A percentile compares a stretch with the other conserved stretches of the same genome.
Conservation (phyloP, 192 early-diverging fungal genomes). For the Mycoemilia scoparia region DNA sequence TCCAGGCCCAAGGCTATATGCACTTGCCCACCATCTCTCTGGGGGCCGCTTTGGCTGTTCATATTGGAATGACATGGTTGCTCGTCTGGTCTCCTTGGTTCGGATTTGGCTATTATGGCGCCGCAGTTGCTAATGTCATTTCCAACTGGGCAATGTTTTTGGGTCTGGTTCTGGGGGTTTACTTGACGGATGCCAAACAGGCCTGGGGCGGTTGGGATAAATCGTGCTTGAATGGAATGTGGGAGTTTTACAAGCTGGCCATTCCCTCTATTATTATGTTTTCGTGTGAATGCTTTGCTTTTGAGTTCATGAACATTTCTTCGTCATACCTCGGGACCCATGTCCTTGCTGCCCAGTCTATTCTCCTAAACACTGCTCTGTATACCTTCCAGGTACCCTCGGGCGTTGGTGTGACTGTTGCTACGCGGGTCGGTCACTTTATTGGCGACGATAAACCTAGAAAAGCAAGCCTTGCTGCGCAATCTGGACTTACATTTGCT, state of each 20-base stretch:
- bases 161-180: conserved; percentile 32
- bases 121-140: conserved; percentile 45
- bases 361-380: conserved; percentile 50
- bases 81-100: conserved; percentile 27
- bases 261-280: conserved; percentile 73
- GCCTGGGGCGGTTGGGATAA: conserved; percentile 72
- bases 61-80: no score
- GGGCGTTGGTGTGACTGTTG: conserved; percentile 47
- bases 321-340: conserved; percentile 62
- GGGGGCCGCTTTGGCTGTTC: no score
- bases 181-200: conserved; percentile 14
- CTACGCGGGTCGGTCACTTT: conserved; percentile 63
- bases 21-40: conserved; percentile 49
- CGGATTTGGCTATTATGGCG: conserved; percentile 45
- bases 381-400: conserved; percentile 57
- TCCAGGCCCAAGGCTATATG: conserved; percentile 78
- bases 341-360: conserved; percentile 63
- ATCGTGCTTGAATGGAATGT: conserved; percentile 40
- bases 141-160: conserved; percentile 43
- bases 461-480: conserved; percentile 33
- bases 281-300: conserved; percentile 68
- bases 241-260: conserved; percentile 49
- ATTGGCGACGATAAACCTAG: conserved; percentile 37
- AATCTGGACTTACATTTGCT: conserved; percentile 36
- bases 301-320: conserved; percentile 50